phyloP scores from a whole-genome alignment of 1,139 yeast species.

The Debaryomycetaceae sp. region DNA sequence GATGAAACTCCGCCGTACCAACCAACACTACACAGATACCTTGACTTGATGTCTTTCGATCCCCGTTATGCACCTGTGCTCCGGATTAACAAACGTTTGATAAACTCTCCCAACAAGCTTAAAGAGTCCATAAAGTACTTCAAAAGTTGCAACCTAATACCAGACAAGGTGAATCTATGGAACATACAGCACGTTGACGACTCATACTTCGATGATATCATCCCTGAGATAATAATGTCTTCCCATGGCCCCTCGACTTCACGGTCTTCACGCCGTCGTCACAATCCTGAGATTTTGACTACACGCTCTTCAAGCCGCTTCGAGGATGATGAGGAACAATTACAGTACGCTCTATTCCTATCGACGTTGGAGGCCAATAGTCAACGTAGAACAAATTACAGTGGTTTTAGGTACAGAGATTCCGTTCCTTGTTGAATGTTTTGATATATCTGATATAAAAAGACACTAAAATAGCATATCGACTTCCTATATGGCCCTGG shows the following conservation, averaged over 20 bases:
- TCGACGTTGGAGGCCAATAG: constrained; percentile 2
- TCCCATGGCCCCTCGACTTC: background rate
- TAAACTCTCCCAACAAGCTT: constrained; percentile 25
- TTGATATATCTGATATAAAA: too few relatives aligned
- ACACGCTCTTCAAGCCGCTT: background rate
- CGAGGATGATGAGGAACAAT: constrained; percentile 4
- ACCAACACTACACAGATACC: constrained; percentile 31
- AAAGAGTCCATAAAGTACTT: constrained; percentile 25
- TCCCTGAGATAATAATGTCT: constrained; percentile 27
- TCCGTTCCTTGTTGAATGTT: constrained; percentile 1
- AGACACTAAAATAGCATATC: too few relatives aligned
- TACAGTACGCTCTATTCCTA: constrained; percentile 3
- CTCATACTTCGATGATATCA: constrained; percentile 26
- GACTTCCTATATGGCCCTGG: too few relatives aligned
- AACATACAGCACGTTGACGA: constrained; percentile 41
- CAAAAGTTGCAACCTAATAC: constrained; percentile 27
- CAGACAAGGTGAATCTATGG: constrained; percentile 34
- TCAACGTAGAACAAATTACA: constrained; percentile 1
- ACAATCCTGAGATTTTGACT: background rate
- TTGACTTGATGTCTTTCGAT: constrained; percentile 41
- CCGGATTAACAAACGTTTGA: constrained; percentile 32
- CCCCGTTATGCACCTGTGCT: constrained; percentile 39
- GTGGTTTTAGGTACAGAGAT: constrained; percentile 2
- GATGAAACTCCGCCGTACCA: constrained; percentile 37
- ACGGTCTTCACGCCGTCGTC: background rate